Percentiles rank a stretch among this genome's conserved stretches.
Evolutionary conservation across 192 early-diverging fungal species (phyloP).

Genomic region (Mortierella claussenii): DNA sequence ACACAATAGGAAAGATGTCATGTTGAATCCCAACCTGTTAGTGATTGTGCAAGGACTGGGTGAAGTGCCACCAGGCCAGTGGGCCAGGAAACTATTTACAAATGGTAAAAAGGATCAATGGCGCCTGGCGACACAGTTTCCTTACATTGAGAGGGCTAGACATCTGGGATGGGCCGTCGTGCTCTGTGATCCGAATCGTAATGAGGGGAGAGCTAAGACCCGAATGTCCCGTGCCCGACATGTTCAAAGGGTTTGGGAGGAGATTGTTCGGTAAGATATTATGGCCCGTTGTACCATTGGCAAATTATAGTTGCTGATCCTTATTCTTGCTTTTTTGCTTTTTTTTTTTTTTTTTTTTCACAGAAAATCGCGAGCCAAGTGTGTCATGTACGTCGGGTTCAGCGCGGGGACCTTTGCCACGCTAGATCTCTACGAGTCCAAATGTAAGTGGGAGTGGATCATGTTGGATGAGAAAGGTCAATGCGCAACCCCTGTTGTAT

Average conservation of each 20-base stretch:
- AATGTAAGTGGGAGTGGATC: conserved; percentile 7
- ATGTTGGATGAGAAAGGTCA: no score
- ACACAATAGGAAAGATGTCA: no score
- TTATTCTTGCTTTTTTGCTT: neutral
- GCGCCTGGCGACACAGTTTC: conserved; percentile 22
- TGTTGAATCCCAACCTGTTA: conserved; percentile 17
- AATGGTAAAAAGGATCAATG: conserved; percentile 29
- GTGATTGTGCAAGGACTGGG: conserved; percentile 38
- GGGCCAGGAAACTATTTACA: conserved; percentile 47
- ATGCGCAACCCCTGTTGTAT: no score
- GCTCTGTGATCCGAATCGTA: conserved; percentile 40
- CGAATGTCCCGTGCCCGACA: conserved; percentile 11
- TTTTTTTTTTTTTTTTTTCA: neutral
- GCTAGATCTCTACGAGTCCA: conserved; percentile 10
- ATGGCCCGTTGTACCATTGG: neutral
- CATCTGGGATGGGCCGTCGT: conserved; percentile 26
- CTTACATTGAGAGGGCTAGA: conserved; percentile 24
- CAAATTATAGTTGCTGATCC: no score
- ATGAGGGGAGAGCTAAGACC: neutral
- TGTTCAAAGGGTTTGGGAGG: conserved; percentile 42
- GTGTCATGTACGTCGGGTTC: conserved; percentile 32
- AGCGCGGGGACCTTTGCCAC: conserved; percentile 30
- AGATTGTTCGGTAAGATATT: conserved; percentile 16
- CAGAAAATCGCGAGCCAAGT: conserved; percentile 20
- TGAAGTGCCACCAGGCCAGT: conserved; percentile 43